A percentile compares a stretch with the other conserved stretches of the same genome.
These are phyloP conservation scores for Mucor ambiguus DNA, from an alignment of 371 early-diverging fungal species.

Conservation along the genomic window DNA sequence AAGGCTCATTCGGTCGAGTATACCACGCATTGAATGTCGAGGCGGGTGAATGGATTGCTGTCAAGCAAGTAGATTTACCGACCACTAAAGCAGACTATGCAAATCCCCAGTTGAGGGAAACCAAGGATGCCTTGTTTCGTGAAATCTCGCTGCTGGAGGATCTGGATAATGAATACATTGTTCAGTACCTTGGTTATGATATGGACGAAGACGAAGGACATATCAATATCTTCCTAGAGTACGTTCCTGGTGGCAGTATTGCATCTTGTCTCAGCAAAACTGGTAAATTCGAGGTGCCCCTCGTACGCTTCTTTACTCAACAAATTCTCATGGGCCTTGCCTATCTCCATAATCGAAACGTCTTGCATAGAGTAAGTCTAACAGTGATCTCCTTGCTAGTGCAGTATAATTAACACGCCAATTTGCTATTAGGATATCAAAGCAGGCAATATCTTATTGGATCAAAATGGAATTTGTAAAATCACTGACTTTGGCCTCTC, in stretches of 20 bases:
- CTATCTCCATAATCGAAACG: conserved; percentile 93
- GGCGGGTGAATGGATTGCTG: conserved; percentile 93
- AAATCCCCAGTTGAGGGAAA: conserved; percentile 39
- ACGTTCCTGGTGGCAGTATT: conserved; percentile 97
- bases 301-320: conserved; percentile 81
- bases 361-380: conserved; percentile 87
- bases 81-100: conserved; percentile 54
- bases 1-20: conserved; percentile 97
- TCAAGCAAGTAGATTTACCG: conserved; percentile 95
- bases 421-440: conserved; percentile 77
- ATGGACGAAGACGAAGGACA: conserved; percentile 61
- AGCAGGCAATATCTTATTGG: conserved; percentile 92
- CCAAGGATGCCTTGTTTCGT: conserved; percentile 43
- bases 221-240: conserved; percentile 96
- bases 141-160: conserved; percentile 56
- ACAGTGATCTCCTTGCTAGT: not conserved
- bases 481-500: conserved; percentile 99
- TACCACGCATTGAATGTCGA: conserved; percentile 88
- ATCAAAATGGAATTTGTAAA: conserved; percentile 88
- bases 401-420: not conserved
- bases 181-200: conserved; percentile 84
- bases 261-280: conserved; percentile 77
- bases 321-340: conserved; percentile 94
- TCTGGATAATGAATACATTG: conserved; percentile 91
- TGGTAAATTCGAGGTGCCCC: conserved; percentile 82